Conservation (phyloP, 2,329 filamentous ascomycete genomes). For the Neonectria faginata region DNA sequence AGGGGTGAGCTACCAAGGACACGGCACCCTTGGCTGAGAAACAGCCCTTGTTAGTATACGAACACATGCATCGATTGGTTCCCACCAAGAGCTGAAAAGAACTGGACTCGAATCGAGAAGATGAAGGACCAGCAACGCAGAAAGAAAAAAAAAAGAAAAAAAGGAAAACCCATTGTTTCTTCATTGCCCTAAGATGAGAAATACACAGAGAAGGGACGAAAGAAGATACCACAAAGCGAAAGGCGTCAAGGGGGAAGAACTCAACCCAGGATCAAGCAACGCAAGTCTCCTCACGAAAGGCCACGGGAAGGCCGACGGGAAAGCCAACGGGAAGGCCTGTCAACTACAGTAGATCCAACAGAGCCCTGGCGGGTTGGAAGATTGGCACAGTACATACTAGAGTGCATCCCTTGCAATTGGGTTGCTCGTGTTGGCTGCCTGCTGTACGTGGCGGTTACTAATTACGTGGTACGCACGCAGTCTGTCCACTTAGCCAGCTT, state of each 20-base stretch:
- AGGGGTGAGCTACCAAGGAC: background rate
- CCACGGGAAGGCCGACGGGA: background rate
- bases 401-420: background rate
- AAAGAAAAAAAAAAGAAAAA: constrained; percentile 2
- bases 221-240: background rate
- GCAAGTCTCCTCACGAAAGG: background rate
- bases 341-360: background rate
- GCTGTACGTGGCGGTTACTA: no score
- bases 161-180: background rate
- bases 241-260: background rate
- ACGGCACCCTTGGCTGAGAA: background rate
- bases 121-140: background rate
- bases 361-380: background rate
- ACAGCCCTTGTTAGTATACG: constrained; percentile 18
- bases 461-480: no score
- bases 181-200: background rate
- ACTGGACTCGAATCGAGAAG: constrained; percentile 11
- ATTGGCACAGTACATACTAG: no score
- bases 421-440: background rate
- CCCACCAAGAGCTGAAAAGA: constrained; percentile 21
- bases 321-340: background rate
- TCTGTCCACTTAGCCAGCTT: background rate
- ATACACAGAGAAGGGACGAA: background rate
- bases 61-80: constrained; percentile 23
- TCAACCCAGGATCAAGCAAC: background rate